Base-by-base conservation (phyloP, 75 land plant species). In the Larix kaempferi region DNA sequence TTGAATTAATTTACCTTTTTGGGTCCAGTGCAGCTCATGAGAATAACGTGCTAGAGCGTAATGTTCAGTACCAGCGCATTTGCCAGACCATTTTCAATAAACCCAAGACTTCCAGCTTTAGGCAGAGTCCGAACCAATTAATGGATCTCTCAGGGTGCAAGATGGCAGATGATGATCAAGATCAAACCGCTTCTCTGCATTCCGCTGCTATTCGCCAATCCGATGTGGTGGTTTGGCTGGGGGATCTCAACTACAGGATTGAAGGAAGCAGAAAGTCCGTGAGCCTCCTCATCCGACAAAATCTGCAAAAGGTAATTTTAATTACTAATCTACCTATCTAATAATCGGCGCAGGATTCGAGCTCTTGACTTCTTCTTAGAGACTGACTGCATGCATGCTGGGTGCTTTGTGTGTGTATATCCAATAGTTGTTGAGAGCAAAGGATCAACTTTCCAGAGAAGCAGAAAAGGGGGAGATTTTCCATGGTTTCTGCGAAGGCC, bases 201-300 rank as follows among this genome's bases (percentile, higher is more conserved):
- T 39, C 41, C 41, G 5, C 41, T n/a, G n/a, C 56, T 25, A 21
- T 21, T 55, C 86, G 78, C 49, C 87, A 84, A 3, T 74, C 89
- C 23, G 88, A 88, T 54, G 55, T 94, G 41, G 90, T 86, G 29
- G 83, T 94, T 0, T 92, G 98, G 98, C 80, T 94, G 52, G 95
- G 98, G n/a, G 98, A 94, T 81, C 89, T 94, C 61, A 94, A 94
- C 78, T 94, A 94, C 81, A 83, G 95, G 57, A 65, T 94, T n/a
- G 86, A 92, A 49, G 90, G 90, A 16, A 83, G 84, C 6, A 82
- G 87, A 54, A 73, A 73, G 52, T 89, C 92, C 8, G 93, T 86
- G 3, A 80, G 85, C 63, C 75, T 66, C 59, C 80, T 94, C 11
- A 92, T 92, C 16, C 85, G 81, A 6, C 80, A 84, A 23, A 81